A percentile compares a stretch with the other conserved stretches of the same genome.
Evolutionary conservation across 345 rosid genomes (phyloP).

Genomic region (Aurinia saxatilis): DNA sequence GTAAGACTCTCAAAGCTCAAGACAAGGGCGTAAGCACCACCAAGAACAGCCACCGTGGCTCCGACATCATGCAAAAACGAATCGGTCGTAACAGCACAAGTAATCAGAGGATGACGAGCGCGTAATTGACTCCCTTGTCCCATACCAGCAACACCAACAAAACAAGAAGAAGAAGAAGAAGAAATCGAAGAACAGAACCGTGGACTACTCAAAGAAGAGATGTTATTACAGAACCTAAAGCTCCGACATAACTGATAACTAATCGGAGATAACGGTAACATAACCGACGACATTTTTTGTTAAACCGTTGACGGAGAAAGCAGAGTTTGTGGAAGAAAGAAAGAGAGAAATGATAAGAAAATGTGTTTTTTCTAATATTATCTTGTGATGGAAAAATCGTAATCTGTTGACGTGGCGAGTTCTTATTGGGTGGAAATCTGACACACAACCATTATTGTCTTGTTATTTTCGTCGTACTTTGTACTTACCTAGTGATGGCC

Average conservation of each 20-base stretch:
- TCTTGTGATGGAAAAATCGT: not conserved
- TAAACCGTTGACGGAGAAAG: not conserved
- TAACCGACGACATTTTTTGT: constrained; percentile 1
- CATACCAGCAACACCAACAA: not conserved
- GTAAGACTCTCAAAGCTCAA: constrained; percentile 59
- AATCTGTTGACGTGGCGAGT: constrained; percentile 8
- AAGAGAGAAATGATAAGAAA: not conserved
- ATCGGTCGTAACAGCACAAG: constrained; percentile 4
- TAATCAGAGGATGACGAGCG: constrained; percentile 15
- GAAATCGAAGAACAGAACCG: constrained; percentile 17
- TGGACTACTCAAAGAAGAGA: not conserved
- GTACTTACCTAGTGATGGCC: not conserved
- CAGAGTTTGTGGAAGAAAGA: not conserved
- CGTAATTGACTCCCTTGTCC: constrained; percentile 6
- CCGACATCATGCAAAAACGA: constrained; percentile 50
- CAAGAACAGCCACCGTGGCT: constrained; percentile 60
- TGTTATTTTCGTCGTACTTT: not conserved
- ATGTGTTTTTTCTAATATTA: not conserved
- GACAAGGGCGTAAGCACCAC: constrained; percentile 72
- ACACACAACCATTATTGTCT: not conserved
- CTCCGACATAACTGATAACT: constrained; percentile 12
- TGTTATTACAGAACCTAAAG: not conserved
- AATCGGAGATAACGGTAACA: constrained; percentile 14
- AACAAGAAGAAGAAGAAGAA: constrained; percentile 3
- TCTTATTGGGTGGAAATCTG: constrained; percentile 2